A percentile compares a stretch with the other conserved stretches of the same genome.
Evolutionary conservation across 306 rosid species (phyloP).

Genomic region (Dalbergia oliveri): DNA sequence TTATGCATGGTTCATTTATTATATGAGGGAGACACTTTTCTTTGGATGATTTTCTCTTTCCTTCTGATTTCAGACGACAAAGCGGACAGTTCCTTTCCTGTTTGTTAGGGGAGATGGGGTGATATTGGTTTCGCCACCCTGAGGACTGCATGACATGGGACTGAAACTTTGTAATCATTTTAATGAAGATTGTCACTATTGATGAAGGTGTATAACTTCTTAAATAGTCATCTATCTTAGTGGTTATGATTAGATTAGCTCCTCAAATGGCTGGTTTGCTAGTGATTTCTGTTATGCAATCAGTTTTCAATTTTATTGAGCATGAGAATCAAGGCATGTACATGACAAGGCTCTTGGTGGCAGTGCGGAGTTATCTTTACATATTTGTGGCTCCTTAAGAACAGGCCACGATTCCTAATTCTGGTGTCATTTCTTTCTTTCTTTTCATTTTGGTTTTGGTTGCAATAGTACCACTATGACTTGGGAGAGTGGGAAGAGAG

Average conservation of each 20-base stretch:
- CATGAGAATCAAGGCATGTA: slow-evolving; percentile 43
- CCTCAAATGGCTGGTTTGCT: slow-evolving; percentile 36
- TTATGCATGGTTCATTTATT: slow-evolving; percentile 17
- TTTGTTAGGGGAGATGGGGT: slow-evolving; percentile 99
- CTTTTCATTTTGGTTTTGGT: neutral
- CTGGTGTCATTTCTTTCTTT: slow-evolving; percentile 20
- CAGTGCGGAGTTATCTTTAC: slow-evolving; percentile 31
- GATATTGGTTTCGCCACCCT: slow-evolving; percentile 98
- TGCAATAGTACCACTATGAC: neutral
- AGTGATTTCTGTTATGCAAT: slow-evolving; percentile 34
- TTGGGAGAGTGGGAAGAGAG: neutral
- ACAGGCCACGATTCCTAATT: slow-evolving; percentile 34
- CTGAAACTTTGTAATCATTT: slow-evolving; percentile 37
- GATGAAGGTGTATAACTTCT: slow-evolving; percentile 40
- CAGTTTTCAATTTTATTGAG: slow-evolving; percentile 25
- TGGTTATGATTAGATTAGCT: slow-evolving; percentile 46
- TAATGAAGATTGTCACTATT: slow-evolving; percentile 26
- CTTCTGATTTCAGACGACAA: slow-evolving; percentile 76
- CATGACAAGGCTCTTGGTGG: slow-evolving; percentile 40
- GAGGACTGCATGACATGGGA: slow-evolving; percentile 79
- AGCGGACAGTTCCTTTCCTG: slow-evolving; percentile 89
- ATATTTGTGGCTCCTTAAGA: slow-evolving; percentile 33
- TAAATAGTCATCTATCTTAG: slow-evolving; percentile 29
- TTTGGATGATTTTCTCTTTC: slow-evolving; percentile 31
- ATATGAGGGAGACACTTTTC: neutral